Evolutionary conservation across 805 yeast species (phyloP), one percentile per base, ranked within the genome.

Genomic region (Yarrowia keelungensis): DNA sequence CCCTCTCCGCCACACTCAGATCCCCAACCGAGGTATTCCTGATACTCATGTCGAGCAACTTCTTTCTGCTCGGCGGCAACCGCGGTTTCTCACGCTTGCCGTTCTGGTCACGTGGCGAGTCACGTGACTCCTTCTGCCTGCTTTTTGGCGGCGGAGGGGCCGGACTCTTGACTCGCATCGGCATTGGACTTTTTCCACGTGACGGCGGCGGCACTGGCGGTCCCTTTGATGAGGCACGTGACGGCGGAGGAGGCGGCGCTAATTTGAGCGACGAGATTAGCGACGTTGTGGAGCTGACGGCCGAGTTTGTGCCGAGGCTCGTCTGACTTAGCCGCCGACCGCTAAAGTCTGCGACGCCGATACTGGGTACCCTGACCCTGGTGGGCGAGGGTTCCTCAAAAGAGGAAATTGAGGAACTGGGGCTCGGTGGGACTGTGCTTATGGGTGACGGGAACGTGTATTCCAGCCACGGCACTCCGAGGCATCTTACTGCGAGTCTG

Each of bases 401-500:
- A 3, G 47, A 39, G 45, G 51, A 51, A 11, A 59, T 59, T 0
- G 51, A 45, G 4, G 65, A 59, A 0, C 35, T 10, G 0, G 65
- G 65, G n/a, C 51, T 45, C 5, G 65, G 65, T 0, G 65, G 65
- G 11, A 59, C 65, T 7, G 65, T 59, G 42, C 51, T 45, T 9
- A 59, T 32, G 19, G 65, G 65, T 8, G 65, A 59, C 1, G 73
- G 69, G 2, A 69, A 39, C 22, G 70, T 11, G 61, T 71, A 70
- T 26, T 69, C 71, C 15, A 73, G 69, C 75, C 75, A 73, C 12
- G 69, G 70, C 0, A 74, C 75, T 8, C 59, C 54, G 26, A 75
- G 64, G 62, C 77, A 75, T 26, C 77, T 51, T 0, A 61, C 49
- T 10, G 77, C 76, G n/a, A 75, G 69, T 26, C 76, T 67, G 11